phyloP scores from a whole-genome alignment of 192 early-diverging fungal genomes.

The Glomus cerebriforme region DNA sequence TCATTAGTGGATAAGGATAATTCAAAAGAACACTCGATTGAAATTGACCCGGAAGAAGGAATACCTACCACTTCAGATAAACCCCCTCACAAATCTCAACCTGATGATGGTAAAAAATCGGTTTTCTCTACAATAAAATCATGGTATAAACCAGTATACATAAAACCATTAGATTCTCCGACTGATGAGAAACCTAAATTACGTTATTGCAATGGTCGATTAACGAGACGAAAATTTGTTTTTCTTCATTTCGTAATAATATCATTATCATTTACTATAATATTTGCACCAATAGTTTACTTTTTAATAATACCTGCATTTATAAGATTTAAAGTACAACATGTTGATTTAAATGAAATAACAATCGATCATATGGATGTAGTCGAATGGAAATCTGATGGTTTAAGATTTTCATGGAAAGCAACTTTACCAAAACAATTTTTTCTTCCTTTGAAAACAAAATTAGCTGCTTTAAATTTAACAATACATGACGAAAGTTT shows the following conservation, averaged over 20 bases:
- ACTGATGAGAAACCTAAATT: not conserved
- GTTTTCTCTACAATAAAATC: not conserved
- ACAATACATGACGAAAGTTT: not conserved
- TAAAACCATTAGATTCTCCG: not conserved
- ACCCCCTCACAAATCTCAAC: not conserved
- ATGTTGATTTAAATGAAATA: not conserved
- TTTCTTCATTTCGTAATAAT: not conserved
- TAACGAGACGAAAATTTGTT: not conserved
- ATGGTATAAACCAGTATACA: not conserved
- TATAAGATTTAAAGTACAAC: not conserved
- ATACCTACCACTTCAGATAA: not conserved
- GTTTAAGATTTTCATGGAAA: not conserved
- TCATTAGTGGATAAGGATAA: too few species aligned
- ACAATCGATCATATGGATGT: not conserved
- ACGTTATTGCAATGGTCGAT: not conserved
- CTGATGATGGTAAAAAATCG: not conserved
- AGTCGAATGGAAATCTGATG: not conserved
- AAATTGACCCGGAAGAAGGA: not conserved
- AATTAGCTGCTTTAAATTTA: conserved; percentile 4
- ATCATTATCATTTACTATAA: not conserved
- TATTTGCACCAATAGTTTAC: not conserved
- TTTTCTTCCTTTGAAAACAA: not conserved
- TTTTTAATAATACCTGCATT: not conserved
- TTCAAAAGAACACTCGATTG: not conserved
- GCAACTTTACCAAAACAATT: not conserved